Base-by-base conservation (phyloP, 2,329 filamentous ascomycete species). In the Aureobasidium melanogenum region DNA sequence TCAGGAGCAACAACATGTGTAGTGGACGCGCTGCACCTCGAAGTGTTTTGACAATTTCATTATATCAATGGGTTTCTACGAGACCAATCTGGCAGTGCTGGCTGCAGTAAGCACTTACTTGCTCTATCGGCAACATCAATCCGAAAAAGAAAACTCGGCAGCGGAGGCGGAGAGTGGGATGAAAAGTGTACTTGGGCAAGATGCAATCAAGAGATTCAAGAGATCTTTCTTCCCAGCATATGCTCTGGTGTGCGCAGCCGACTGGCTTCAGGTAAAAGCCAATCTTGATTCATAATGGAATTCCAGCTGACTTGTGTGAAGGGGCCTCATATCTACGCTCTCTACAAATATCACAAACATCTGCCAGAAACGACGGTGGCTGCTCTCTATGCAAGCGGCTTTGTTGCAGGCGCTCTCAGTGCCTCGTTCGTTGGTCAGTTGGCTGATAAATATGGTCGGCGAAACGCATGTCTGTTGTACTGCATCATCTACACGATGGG, bases 401-500 rank as follows among this genome's bases (percentile, higher is more conserved):
- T 83, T 68, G 67, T 82, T 32, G 76, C 78, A 1, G 79, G 76
- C 8, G 81, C 76, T 47, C 64, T 79, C 22, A 78, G 77, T 43
- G 80, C 79, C 17, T 75, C 76, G 5, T 75, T 81, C 54, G 74
- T 78, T 26, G 81, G 81, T 14, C 74, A 73, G 7, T 67, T 80
- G 12, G 78, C 79, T 17, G 79, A 83, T 66, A 72, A 72, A n/a
- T 73, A 77, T 68, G 81, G 81, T 19, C 78, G 82, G 51, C 77
- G 76, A 57, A 71, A 70, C 9, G 80, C 81, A 30, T 85, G 83
- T 66, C 73, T 84, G 10, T 71, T 75, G 19, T 85, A 83, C 70
- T 85, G 83, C 71, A 70, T 71, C 17, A 72, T 77, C 4, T 84
- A 84, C 68, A 76, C 80, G 0, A 69, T 80, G 3, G 82, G 81